Base-by-base conservation (phyloP, 805 yeast species). In the Candida ponderosae region DNA sequence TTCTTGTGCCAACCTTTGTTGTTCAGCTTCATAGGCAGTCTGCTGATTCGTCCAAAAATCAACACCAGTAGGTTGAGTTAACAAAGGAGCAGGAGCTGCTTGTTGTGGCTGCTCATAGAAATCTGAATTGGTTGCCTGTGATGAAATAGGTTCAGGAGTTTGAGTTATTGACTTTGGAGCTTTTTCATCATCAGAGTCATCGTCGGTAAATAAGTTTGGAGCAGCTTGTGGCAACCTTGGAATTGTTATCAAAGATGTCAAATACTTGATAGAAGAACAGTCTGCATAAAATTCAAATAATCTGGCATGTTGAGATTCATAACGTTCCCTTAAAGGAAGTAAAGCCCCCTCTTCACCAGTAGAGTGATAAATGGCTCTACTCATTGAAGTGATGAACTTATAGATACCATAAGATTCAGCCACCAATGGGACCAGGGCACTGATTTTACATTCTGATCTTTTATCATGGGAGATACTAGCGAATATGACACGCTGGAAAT, bases 401-500 rank as follows among this genome's bases (percentile, higher is more conserved):
- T 88, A 86, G 40, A 90, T 87, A 32, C 97, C 97, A 53, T 86
- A 89, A 2, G 94, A 75, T 58, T 90, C 98, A 6, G 90, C 74
- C 37, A 90, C 86, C 60, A 89, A 67, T 3, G 97, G 97, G 28
- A 90, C 93, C 45, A 90, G 65, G 1, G 96, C 87, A 43, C 93
- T 76, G 15, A 86, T 81, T 45, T 82, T 80, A 60, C 94, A 86
- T 48, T 90, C 90, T 29, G 69, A 58, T 41, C 66, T 71, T 20
- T 74, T 70, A 15, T 80, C 72, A 36, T 74, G 76, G 24, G 74
- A 69, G 36, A 88, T 66, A 6, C 82, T 70, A 0, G 94, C 79
- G 54, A 90, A 82, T 10, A 89, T 72, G 29, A 84, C 62, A 42
- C 81, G 76, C 47, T 83, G 88, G 41, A 85, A 76, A 43, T 81